Evolutionary conservation across 2,329 filamentous ascomycete species (phyloP).

Genomic region (Coniochaeta prunicola): DNA sequence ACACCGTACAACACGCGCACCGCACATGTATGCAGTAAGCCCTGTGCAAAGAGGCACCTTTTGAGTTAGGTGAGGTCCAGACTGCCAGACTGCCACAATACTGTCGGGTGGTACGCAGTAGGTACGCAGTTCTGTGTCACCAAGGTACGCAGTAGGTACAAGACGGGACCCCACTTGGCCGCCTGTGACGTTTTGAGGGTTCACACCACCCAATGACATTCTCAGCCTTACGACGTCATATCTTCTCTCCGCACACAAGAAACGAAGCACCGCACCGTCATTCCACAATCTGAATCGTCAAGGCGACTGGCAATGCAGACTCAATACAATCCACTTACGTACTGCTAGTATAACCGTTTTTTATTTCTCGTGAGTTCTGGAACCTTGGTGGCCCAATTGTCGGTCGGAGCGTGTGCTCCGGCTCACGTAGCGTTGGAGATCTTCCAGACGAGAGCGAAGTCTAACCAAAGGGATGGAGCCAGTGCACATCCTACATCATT

Average conservation of each 20-base stretch:
- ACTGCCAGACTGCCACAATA: no score
- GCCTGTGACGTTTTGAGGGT: not conserved
- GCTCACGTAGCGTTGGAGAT: not conserved
- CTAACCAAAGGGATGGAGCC: not conserved
- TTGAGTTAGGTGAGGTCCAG: no score
- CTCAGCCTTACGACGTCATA: constrained; percentile 4
- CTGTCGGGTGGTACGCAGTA: no score
- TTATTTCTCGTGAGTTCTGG: not conserved
- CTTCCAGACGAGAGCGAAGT: not conserved
- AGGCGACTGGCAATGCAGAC: no score
- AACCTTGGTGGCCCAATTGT: not conserved
- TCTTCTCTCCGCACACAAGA: not conserved
- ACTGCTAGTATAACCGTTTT: not conserved
- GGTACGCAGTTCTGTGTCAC: no score
- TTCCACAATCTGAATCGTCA: not conserved
- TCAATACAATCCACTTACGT: no score
- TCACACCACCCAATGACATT: not conserved
- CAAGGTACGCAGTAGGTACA: no score
- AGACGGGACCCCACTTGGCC: not conserved
- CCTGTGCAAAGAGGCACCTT: no score
- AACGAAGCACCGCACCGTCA: not conserved
- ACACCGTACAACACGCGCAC: no score
- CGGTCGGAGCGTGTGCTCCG: not conserved
- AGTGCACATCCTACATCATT: not conserved
- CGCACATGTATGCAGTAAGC: no score